Evolutionary conservation across 1,284 basidiomycete species (phyloP), one percentile per base, ranked within the genome.

Genomic region (Cerrena zonata): DNA sequence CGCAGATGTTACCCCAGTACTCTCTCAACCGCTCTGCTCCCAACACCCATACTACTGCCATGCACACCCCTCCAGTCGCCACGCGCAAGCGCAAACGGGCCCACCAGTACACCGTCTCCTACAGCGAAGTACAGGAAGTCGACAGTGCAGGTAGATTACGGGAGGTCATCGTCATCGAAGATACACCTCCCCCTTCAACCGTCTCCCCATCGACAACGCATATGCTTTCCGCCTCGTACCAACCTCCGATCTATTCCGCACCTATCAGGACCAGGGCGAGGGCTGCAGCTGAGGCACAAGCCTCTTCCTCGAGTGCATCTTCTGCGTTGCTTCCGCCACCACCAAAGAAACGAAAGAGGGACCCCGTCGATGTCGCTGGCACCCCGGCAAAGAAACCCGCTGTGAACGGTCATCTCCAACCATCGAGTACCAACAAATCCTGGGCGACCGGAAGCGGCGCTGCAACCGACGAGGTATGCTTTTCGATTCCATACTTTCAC

Each of bases 151-250:
- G 89, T 57, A 74, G 76, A 57, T 73, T 88, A 40, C 75, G 89
- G 47, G 89, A 91, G 65, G 86, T 91, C 61, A 90, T 91, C 68
- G 84, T 91, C 60, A 90, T 91, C 66, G 89, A 91, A 60, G 89
- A 91, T 71, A 89, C 89, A 45, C 89, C 78, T 19, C 87, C 88
- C 46, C 82, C 85, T 49, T 79, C 83, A 48, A 88, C 87, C 47
- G 78, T 84, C 63, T 87, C 86, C 49, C 84, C 86, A 52, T 78
- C 85, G 50, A 81, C 80, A 21, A 81, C 79, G 48, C 78, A 80
- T 57, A 79, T 76, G 53, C 88, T 76, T 69, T 88, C 86, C 49
- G 77, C 82, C 43, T 87, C 86, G 53, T 86, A 86, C 72, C 85
- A 88, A 64, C 85, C 87, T 25, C 84, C 86, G 23, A 57, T 77